A percentile compares a stretch with the other conserved stretches of the same genome.
Conservation (phyloP, 306 rosid species). For the Dryas octopetala region DNA sequence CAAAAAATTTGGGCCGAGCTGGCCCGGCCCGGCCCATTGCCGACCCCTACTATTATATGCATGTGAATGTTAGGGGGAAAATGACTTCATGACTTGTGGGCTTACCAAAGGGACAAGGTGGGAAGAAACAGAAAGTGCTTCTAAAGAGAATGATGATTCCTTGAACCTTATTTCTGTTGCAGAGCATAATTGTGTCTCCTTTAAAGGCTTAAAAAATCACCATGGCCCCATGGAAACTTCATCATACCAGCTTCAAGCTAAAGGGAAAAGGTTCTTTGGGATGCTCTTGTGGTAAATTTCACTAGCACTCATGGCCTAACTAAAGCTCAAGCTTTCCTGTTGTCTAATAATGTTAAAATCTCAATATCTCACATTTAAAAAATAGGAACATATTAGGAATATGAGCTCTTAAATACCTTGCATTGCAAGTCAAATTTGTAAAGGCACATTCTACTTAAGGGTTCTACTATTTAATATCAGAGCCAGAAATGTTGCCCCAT, state of each 20-base stretch:
- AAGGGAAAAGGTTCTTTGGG: not conserved
- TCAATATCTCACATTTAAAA: no score
- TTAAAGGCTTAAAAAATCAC: not conserved
- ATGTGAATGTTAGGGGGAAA: not conserved
- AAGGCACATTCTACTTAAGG: no score
- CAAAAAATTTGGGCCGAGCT: no score
- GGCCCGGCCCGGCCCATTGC: no score
- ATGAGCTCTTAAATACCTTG: no score
- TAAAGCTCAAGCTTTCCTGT: not conserved
- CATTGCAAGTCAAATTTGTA: no score
- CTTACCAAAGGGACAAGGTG: not conserved
- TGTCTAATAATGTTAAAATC: no score
- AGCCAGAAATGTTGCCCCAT: no score
- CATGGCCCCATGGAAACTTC: constrained; percentile 1
- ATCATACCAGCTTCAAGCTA: not conserved
- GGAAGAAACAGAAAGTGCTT: not conserved
- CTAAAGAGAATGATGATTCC: not conserved
- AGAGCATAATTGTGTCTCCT: constrained; percentile 15
- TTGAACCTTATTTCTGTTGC: not conserved
- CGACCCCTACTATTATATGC: not conserved
- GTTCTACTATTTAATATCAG: no score
- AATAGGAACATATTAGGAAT: no score
- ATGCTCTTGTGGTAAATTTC: not conserved
- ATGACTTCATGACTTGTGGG: not conserved
- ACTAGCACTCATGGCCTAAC: not conserved